phyloP scores from a whole-genome alignment of 139 green algal genomes.

The Pycnococcus provasolii region DNA sequence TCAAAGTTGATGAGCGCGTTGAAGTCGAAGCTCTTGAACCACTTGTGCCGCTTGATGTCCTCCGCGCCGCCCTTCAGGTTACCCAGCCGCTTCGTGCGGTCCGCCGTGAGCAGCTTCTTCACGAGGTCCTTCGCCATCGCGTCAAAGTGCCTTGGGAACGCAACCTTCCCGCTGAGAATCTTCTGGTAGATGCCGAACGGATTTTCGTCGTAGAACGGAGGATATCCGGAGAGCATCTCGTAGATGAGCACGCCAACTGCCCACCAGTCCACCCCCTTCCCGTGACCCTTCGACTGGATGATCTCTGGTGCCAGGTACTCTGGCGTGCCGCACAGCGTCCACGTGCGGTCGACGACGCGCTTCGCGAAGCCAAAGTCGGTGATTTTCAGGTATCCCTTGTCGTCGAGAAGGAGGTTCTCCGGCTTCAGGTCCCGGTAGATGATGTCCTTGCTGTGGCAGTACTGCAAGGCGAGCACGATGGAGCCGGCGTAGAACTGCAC shows the following conservation, averaged over 20 bases:
- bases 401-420: slow-evolving; percentile 95
- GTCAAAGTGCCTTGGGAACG: slow-evolving; percentile 38
- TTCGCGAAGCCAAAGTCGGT: slow-evolving; percentile 87
- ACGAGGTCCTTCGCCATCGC: slow-evolving; percentile 39
- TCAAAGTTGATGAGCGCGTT: slow-evolving; percentile 29
- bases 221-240: slow-evolving; percentile 65
- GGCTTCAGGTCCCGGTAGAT: slow-evolving; percentile 95
- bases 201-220: slow-evolving; percentile 68
- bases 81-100: slow-evolving; percentile 33
- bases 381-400: slow-evolving; percentile 76
- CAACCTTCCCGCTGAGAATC: slow-evolving; percentile 44
- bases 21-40: slow-evolving; percentile 50
- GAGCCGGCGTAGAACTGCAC: slow-evolving; percentile 24
- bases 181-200: slow-evolving; percentile 43
- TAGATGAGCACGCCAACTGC: slow-evolving; percentile 71
- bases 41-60: slow-evolving; percentile 48
- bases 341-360: slow-evolving; percentile 40
- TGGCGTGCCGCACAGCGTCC: slow-evolving; percentile 30
- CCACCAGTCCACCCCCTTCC: slow-evolving; percentile 66
- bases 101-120: slow-evolving; percentile 36
- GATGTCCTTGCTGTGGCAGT: slow-evolving; percentile 82
- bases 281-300: slow-evolving; percentile 56
- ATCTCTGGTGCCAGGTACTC: slow-evolving; percentile 40
- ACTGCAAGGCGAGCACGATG: slow-evolving; percentile 24
- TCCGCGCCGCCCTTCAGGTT: slow-evolving; percentile 16